These are phyloP conservation scores for Citrus mangshanensis DNA, from an alignment of 345 rosid species.

Conservation along the genomic window DNA sequence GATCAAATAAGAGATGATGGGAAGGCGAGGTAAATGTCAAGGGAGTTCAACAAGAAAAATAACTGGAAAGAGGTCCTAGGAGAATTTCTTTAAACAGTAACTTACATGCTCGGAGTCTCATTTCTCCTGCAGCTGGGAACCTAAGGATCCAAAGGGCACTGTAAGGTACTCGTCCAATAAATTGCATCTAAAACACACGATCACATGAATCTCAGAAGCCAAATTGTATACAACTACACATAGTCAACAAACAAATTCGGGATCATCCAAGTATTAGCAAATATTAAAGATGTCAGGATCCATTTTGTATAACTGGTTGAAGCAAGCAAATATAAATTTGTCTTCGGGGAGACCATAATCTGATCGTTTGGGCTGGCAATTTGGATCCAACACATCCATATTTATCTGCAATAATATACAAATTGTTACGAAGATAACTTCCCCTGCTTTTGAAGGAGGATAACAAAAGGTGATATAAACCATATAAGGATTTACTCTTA, in stretches of 20 bases:
- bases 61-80: neutral
- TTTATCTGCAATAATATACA: conserved; percentile 61
- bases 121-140: conserved; percentile 99
- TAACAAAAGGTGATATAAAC: neutral
- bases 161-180: conserved; percentile 89
- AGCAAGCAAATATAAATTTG: conserved; percentile 95
- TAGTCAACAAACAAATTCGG: neutral
- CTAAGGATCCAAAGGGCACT: conserved; percentile 98
- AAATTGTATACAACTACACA: neutral
- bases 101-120: conserved; percentile 85
- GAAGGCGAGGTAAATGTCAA: neutral
- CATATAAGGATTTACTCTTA: neutral
- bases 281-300: conserved; percentile 93
- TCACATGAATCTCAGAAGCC: conserved; percentile 2
- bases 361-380: conserved; percentile 67
- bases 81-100: neutral
- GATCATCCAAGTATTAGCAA: conserved; percentile 45
- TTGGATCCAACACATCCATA: conserved; percentile 79
- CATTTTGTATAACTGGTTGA: conserved; percentile 98
- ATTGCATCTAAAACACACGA: conserved; percentile 60
- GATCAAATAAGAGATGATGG: neutral
- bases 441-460: neutral
- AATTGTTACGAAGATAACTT: neutral
- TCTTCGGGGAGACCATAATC: conserved; percentile 96
- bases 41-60: neutral